These are phyloP conservation scores for Rhizopus arrhizus DNA, from an alignment of 371 early-diverging fungal genomes.

Conservation along the genomic window DNA sequence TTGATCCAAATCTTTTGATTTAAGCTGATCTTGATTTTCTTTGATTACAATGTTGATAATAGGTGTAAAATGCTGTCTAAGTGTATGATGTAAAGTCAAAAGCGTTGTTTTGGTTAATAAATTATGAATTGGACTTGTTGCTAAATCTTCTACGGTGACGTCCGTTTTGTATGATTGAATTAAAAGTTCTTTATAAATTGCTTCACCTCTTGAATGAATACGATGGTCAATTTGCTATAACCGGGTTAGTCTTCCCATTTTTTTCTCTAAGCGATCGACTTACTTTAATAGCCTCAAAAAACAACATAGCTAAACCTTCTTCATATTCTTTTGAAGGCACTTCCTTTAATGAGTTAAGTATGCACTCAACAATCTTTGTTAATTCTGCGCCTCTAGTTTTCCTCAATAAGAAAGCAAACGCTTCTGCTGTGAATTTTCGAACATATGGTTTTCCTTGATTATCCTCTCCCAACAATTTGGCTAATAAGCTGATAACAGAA, in stretches of 20 bases:
- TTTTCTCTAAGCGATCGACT: not conserved
- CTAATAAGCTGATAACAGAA: constrained; percentile 52
- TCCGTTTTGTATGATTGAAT: constrained; percentile 44
- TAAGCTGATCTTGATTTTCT: constrained; percentile 40
- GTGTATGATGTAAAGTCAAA: constrained; percentile 60
- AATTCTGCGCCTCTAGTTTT: constrained; percentile 68
- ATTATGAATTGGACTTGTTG: constrained; percentile 26
- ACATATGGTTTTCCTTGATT: constrained; percentile 72
- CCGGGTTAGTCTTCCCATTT: not conserved
- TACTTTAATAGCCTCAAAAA: constrained; percentile 82
- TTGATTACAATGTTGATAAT: constrained; percentile 54
- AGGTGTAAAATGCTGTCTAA: constrained; percentile 54
- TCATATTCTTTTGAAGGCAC: constrained; percentile 57
- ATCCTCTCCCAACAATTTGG: constrained; percentile 71
- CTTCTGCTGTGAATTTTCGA: constrained; percentile 88
- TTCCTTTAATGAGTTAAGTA: constrained; percentile 58
- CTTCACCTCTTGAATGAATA: constrained; percentile 60
- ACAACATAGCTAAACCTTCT: constrained; percentile 78
- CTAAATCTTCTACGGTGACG: constrained; percentile 20
- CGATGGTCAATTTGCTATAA: constrained; percentile 57
- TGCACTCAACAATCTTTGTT: constrained; percentile 55
- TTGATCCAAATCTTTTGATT: constrained; percentile 30
- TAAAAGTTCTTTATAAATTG: constrained; percentile 55
- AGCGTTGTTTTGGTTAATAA: constrained; percentile 53
- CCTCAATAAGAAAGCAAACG: constrained; percentile 87